A percentile compares a stretch with the other conserved stretches of the same genome.
Conservation (phyloP, 176 grass and related monocot species). For the Melocanna baccifera region DNA sequence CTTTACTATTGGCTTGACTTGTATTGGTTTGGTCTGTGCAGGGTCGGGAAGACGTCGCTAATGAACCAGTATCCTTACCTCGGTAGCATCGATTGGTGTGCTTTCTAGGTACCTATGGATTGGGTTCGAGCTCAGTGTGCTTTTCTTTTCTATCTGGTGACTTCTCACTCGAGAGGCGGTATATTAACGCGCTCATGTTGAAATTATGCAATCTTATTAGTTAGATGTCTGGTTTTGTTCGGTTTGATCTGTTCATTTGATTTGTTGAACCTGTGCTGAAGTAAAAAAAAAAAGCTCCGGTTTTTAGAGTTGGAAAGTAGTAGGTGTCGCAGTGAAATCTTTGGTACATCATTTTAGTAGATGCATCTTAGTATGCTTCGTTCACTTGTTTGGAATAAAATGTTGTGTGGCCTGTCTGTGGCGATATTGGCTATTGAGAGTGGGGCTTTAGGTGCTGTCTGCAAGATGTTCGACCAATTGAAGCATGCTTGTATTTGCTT, state of each 20-base stretch:
- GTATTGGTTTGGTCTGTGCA: slow-evolving; percentile 44
- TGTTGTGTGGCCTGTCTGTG: neutral
- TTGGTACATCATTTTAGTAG: neutral
- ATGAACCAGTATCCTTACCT: slow-evolving; percentile 97
- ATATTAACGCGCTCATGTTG: neutral
- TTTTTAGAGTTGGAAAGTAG: neutral
- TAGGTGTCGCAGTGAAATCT: neutral
- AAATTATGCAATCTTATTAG: neutral
- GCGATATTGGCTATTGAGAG: no score
- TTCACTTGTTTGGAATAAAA: neutral
- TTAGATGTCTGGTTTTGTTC: neutral
- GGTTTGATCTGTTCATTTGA: neutral
- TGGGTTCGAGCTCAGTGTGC: neutral
- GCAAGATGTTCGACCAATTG: neutral
- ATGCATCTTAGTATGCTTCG: neutral
- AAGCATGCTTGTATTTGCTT: neutral
- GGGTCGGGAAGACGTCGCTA: slow-evolving; percentile 97
- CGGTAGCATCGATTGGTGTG: neutral
- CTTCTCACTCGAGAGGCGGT: neutral
- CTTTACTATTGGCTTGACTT: neutral
- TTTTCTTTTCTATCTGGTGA: neutral
- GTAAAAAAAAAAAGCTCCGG: neutral
- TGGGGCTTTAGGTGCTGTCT: neutral
- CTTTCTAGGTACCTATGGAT: neutral
- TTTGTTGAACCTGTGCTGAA: neutral